phyloP scores from a whole-genome alignment of 2,329 filamentous ascomycete species.

The Mollisia scopiformis region DNA sequence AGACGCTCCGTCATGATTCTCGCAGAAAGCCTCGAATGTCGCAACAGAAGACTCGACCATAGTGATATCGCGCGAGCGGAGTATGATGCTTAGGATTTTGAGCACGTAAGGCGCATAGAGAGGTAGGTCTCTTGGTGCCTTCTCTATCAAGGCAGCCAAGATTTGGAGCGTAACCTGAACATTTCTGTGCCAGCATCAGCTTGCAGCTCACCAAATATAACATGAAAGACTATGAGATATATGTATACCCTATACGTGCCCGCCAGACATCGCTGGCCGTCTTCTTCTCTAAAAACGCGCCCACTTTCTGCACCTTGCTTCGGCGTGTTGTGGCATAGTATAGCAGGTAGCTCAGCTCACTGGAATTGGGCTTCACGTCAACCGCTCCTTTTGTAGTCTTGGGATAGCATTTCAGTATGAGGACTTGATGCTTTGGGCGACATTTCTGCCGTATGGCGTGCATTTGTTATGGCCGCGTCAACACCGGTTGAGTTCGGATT shows the following conservation, averaged over 20 bases:
- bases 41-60: constrained; percentile 90
- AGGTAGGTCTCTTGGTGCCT: constrained; percentile 85
- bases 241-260: constrained; percentile 76
- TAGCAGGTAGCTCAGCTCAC: constrained; percentile 93
- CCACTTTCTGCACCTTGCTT: constrained; percentile 96
- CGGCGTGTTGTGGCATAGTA: constrained; percentile 95
- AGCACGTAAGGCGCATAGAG: constrained; percentile 86
- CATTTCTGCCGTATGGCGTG: constrained; percentile 68
- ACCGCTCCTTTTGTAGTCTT: constrained; percentile 87
- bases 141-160: constrained; percentile 87
- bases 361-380: constrained; percentile 94
- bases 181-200: constrained; percentile 59
- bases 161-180: constrained; percentile 96
- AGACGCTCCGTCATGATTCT: constrained; percentile 82
- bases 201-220: neutral
- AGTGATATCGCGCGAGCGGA: constrained; percentile 84
- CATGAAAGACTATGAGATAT: neutral
- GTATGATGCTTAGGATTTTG: constrained; percentile 79
- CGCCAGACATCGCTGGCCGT: constrained; percentile 91
- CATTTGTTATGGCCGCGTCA: constrained; percentile 47
- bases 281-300: constrained; percentile 91
- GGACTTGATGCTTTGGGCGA: constrained; percentile 94
- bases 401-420: constrained; percentile 96
- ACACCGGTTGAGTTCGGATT: neutral
- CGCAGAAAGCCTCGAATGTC: constrained; percentile 87